phyloP scores from a whole-genome alignment of 2,329 filamentous ascomycete species.

The Chaetomium globosum region DNA sequence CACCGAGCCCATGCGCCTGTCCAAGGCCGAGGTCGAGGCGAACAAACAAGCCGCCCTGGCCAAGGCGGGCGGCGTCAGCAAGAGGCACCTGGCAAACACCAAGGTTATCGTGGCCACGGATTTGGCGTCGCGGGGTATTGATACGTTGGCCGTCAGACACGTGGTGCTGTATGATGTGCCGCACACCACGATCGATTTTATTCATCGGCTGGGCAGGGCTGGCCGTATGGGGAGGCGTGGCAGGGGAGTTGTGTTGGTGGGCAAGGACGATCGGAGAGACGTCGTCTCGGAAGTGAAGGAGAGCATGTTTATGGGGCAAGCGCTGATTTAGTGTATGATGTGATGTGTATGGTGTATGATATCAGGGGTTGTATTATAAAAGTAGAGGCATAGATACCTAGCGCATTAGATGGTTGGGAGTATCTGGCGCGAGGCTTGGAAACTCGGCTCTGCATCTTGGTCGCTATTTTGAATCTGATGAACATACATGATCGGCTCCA shows the following conservation, averaged over 20 bases:
- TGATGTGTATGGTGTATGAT: slow-evolving; percentile 23
- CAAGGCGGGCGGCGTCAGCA: slow-evolving; percentile 15
- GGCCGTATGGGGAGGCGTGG: slow-evolving; percentile 91
- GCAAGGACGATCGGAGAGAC: slow-evolving; percentile 85
- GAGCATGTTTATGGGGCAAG: slow-evolving; percentile 81
- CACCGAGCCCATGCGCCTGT: slow-evolving; percentile 44
- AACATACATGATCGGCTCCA: not conserved
- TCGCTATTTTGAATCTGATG: not conserved
- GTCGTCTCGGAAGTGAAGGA: slow-evolving; percentile 89
- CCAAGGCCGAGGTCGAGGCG: slow-evolving; percentile 17
- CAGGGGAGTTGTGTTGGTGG: slow-evolving; percentile 85
- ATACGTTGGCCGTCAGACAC: slow-evolving; percentile 86
- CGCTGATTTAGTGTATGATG: slow-evolving; percentile 59
- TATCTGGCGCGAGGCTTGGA: not conserved
- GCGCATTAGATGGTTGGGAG: not conserved
- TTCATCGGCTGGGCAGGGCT: slow-evolving; percentile 88
- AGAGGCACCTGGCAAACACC: slow-evolving; percentile 65
- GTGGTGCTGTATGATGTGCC: slow-evolving; percentile 98
- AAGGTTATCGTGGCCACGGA: slow-evolving; percentile 95
- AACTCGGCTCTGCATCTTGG: not conserved
- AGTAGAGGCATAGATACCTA: slow-evolving; percentile 20
- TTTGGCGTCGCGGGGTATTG: slow-evolving; percentile 87
- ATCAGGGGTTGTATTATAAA: slow-evolving; percentile 1
- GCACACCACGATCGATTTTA: slow-evolving; percentile 96
- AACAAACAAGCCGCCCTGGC: slow-evolving; percentile 15